A percentile compares a stretch with the other conserved stretches of the same genome.
These are phyloP conservation scores for Penicillium cinerascens DNA, from an alignment of 495 filamentous ascomycete genomes.

Conservation along the genomic window DNA sequence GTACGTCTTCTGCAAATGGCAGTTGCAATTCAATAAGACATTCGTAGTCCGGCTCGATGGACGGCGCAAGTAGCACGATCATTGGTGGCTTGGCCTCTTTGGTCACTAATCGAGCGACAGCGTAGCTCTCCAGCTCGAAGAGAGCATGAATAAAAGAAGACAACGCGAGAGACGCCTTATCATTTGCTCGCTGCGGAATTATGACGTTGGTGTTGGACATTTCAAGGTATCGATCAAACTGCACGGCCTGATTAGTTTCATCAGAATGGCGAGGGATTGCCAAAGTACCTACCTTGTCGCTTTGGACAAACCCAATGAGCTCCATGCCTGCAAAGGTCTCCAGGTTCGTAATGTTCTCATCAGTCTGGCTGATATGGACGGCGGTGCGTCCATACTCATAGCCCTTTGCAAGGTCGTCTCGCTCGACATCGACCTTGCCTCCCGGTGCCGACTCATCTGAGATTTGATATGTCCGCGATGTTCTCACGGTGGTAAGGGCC, in stretches of 20 bases:
- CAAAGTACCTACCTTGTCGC: constrained; percentile 55
- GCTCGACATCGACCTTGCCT: constrained; percentile 78
- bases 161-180: constrained; percentile 72
- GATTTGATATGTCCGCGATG: constrained; percentile 74
- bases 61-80: constrained; percentile 77
- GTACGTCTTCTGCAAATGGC: constrained; percentile 91
- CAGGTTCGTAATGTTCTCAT: constrained; percentile 75
- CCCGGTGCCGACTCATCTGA: constrained; percentile 68
- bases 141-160: constrained; percentile 90
- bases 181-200: constrained; percentile 67
- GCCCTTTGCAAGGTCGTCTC: constrained; percentile 83
- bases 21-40: constrained; percentile 87
- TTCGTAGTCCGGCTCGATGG: constrained; percentile 78
- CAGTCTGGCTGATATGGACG: constrained; percentile 80
- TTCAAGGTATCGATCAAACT: constrained; percentile 84
- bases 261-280: not conserved
- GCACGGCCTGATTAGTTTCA: constrained; percentile 11
- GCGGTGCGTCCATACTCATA: constrained; percentile 93
- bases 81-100: constrained; percentile 76
- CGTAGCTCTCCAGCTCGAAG: constrained; percentile 80
- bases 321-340: constrained; percentile 72
- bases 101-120: constrained; percentile 76
- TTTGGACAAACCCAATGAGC: constrained; percentile 81
- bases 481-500: constrained; percentile 62
- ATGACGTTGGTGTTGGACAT: constrained; percentile 76